phyloP scores from a whole-genome alignment of 1,284 basidiomycete genomes.

The Trichosporon sp. region DNA sequence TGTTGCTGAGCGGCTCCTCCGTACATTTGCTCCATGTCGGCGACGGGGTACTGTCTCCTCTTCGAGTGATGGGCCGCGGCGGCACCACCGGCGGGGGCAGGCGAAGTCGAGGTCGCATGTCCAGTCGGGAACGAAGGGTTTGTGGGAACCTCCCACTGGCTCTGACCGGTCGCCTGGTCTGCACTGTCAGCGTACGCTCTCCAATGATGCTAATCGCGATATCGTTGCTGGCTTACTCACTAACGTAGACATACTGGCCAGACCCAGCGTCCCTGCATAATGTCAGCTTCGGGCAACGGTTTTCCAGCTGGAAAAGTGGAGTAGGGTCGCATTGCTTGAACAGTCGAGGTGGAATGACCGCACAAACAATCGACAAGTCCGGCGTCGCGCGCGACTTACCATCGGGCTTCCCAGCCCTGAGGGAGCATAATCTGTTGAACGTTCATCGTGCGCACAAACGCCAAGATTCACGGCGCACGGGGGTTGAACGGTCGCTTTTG shows the following conservation, averaged over 20 bases:
- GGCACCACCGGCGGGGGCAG: slow-evolving; percentile 44
- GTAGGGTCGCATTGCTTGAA: neutral
- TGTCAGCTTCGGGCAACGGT: slow-evolving; percentile 14
- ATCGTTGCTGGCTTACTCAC: slow-evolving; percentile 55
- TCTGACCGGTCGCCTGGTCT: slow-evolving; percentile 59
- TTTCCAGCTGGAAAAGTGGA: no score
- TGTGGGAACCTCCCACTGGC: slow-evolving; percentile 68
- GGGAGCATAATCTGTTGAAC: slow-evolving; percentile 61
- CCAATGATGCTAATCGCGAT: neutral
- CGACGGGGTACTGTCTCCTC: slow-evolving; percentile 85
- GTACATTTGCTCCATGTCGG: slow-evolving; percentile 78
- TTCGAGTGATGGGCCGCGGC: slow-evolving; percentile 56
- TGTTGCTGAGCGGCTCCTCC: slow-evolving; percentile 53
- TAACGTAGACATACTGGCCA: slow-evolving; percentile 82
- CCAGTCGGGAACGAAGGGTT: slow-evolving; percentile 38
- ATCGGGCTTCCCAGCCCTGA: slow-evolving; percentile 85
- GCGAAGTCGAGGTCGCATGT: slow-evolving; percentile 32
- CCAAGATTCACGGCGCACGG: slow-evolving; percentile 8
- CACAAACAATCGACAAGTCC: slow-evolving; percentile 59
- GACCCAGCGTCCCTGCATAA: slow-evolving; percentile 71
- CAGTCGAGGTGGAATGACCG: neutral
- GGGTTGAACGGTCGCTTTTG: slow-evolving; percentile 19
- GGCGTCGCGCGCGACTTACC: slow-evolving; percentile 65
- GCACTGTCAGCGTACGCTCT: slow-evolving; percentile 23
- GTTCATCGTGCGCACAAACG: slow-evolving; percentile 35